Conservation (phyloP, 257 asterid species). For the Solanum lignicaule region DNA sequence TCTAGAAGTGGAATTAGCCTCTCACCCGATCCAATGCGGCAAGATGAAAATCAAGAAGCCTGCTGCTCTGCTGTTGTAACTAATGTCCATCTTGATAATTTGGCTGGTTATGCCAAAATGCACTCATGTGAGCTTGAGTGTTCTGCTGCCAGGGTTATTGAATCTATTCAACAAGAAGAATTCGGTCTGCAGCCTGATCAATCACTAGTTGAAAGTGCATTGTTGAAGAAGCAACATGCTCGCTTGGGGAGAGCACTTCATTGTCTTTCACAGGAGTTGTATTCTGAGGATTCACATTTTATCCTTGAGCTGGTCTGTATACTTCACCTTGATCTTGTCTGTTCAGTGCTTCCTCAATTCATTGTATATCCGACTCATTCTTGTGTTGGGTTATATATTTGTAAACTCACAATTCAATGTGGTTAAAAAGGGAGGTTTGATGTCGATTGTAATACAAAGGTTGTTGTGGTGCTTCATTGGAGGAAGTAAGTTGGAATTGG, state of each 20-base stretch:
- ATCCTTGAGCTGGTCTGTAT: constrained; percentile 80
- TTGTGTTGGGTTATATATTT: background rate
- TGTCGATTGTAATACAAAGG: background rate
- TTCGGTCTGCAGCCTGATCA: constrained; percentile 60
- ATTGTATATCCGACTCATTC: background rate
- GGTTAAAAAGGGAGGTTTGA: background rate
- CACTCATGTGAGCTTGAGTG: constrained; percentile 8
- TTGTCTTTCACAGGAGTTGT: constrained; percentile 89
- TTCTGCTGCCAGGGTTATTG: constrained; percentile 39
- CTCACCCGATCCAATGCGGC: constrained; percentile 12
- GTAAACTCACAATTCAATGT: background rate
- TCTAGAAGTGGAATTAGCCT: constrained; percentile 11
- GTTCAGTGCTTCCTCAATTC: background rate
- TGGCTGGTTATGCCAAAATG: constrained; percentile 3
- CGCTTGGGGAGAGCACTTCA: constrained; percentile 96
- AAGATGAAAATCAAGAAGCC: constrained; percentile 7
- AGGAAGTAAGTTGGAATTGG: background rate
- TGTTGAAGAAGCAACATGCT: constrained; percentile 94
- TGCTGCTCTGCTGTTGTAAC: constrained; percentile 12
- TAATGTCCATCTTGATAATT: constrained; percentile 11
- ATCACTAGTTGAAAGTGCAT: constrained; percentile 45
- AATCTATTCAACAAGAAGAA: constrained; percentile 72
- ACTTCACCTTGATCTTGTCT: constrained; percentile 44
- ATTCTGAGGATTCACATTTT: constrained; percentile 97
- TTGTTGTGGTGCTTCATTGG: background rate